Base-by-base conservation (phyloP, 106 monocot species). In the Platanthera guangdongensis region DNA sequence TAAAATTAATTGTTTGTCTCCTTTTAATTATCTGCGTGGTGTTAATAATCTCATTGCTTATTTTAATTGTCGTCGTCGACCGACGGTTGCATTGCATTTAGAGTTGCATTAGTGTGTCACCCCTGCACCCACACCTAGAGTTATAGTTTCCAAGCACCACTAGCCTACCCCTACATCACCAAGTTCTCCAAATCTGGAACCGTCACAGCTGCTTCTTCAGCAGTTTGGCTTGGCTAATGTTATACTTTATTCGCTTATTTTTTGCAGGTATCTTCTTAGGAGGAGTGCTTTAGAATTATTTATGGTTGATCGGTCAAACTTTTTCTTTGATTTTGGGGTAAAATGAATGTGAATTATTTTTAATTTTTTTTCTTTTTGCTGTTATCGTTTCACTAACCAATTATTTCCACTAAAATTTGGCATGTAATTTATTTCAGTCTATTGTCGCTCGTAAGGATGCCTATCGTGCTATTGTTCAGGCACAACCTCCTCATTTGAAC, bases 311-410 rank as follows among this genome's bases (percentile, higher is more conserved):
- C 87, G 89, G 21, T 87, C 96, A 81, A 97, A 97, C 75, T 87
- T 91, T 78, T 97, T 97, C 85, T 91, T 97, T 83, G 96, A 97
- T 82, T 97, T 97, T 76, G 82, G 87, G 93, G 96, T 97, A 97
- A 77, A 62, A 48, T 18, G 22, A 48, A 50, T 19, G 9, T 51
- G 46, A 72, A 70, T 70, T 70, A 47, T 46, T 47, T 14, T 25
- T 25, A 25, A 70, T 47, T 9, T 46, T 19, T 70, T 5, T 47
- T 70, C 22, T 70, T 70, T 2, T 65, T 65, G 30, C 64, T 65
- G 65, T 25, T 48, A 47, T 70, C 15, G 19, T 21, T 48, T 48
- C 1, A 47, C 47, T 70, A 47, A n/a, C 46, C 32, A 15, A 65
- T 39, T 47, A 48, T 48, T 47, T 16, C 11, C 32, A 16, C 70